Conservation (phyloP, 2,329 filamentous ascomycete species). For the Penicillium occitanis region DNA sequence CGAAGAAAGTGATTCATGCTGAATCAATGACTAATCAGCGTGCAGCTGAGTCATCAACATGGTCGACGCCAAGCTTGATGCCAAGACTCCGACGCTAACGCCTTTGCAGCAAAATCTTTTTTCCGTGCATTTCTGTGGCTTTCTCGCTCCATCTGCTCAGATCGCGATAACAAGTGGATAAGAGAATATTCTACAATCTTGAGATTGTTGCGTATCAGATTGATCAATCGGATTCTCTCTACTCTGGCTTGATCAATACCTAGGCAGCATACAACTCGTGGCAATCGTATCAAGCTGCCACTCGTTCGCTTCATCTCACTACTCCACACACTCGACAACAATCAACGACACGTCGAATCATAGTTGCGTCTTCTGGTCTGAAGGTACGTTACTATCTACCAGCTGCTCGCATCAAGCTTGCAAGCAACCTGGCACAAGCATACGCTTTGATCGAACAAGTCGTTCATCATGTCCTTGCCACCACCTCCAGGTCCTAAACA, state of each 20-base stretch:
- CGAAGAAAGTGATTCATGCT: background rate
- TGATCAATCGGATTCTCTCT: background rate
- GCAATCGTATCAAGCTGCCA: background rate
- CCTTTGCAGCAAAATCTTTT: slow-evolving; percentile 14
- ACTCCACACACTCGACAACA: background rate
- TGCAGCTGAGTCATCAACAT: background rate
- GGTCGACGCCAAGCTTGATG: background rate
- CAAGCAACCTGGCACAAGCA: slow-evolving; percentile 6
- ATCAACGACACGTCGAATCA: background rate
- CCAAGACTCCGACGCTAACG: slow-evolving; percentile 2
- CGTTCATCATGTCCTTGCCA: slow-evolving; percentile 75
- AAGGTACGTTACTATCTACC: slow-evolving; percentile 45
- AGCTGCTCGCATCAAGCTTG: slow-evolving; percentile 24
- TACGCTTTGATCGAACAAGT: slow-evolving; percentile 35
- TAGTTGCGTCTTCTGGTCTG: slow-evolving; percentile 24
- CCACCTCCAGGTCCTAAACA: slow-evolving; percentile 72
- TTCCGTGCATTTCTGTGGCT: slow-evolving; percentile 11
- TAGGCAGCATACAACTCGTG: background rate
- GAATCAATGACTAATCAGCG: background rate
- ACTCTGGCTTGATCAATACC: background rate
- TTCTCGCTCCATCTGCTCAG: background rate
- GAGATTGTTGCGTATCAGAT: background rate
- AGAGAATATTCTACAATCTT: background rate
- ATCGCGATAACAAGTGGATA: slow-evolving; percentile 2
- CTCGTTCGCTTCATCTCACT: background rate